phyloP scores from a whole-genome alignment of 768 basidiomycete genomes.

The Trametopsis cervina region DNA sequence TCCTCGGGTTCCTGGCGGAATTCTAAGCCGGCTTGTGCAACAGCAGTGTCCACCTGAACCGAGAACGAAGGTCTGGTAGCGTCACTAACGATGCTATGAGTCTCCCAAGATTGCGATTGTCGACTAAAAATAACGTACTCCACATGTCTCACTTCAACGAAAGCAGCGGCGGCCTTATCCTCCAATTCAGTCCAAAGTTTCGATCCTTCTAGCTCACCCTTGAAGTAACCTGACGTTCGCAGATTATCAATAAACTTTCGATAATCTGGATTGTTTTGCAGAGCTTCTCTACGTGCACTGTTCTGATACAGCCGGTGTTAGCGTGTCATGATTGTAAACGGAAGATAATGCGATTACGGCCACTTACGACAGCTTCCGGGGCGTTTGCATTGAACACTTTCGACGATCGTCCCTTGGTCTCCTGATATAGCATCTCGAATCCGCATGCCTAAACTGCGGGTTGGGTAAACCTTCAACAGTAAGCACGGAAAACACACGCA shows the following conservation, averaged over 20 bases:
- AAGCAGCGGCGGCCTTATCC: constrained; percentile 59
- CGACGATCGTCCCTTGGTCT: constrained; percentile 56
- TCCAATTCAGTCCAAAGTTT: constrained; percentile 70
- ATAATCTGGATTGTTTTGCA: constrained; percentile 65
- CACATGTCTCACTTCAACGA: constrained; percentile 50
- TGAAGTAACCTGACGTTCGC: constrained; percentile 65
- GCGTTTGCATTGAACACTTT: constrained; percentile 30
- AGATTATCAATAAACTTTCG: constrained; percentile 65
- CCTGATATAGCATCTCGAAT: constrained; percentile 94
- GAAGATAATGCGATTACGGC: background rate
- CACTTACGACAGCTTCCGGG: constrained; percentile 42
- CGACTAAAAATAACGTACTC: constrained; percentile 46
- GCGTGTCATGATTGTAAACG: background rate
- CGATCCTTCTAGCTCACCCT: constrained; percentile 71
- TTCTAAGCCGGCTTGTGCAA: constrained; percentile 35
- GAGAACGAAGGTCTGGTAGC: constrained; percentile 72
- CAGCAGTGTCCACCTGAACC: constrained; percentile 56
- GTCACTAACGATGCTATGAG: constrained; percentile 30
- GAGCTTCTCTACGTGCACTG: constrained; percentile 60
- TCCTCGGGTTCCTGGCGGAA: constrained; percentile 46
- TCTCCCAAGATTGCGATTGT: background rate
- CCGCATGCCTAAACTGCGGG: constrained; percentile 64
- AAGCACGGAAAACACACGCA: constrained; percentile 26
- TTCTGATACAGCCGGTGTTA: constrained; percentile 29
- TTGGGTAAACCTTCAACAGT: background rate